Evolutionary conservation across 2,329 filamentous ascomycete genomes (phyloP).

Genomic region (Tolypocladium sp.): DNA sequence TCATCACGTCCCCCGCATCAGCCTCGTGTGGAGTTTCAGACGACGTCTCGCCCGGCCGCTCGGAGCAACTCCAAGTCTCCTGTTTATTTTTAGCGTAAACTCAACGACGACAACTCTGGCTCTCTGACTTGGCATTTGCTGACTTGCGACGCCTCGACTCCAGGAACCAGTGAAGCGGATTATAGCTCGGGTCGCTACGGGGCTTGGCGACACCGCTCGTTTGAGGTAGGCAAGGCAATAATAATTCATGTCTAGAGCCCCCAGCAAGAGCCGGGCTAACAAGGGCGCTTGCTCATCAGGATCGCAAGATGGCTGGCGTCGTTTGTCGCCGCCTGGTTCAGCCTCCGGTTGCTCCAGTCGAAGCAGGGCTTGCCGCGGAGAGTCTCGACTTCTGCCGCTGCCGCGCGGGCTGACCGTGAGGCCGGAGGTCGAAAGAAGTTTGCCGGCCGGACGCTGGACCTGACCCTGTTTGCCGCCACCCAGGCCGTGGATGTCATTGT

Average conservation of each 20-base stretch:
- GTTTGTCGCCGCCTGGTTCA: constrained; percentile 49
- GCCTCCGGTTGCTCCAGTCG: constrained; percentile 48
- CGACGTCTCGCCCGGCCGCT: not conserved
- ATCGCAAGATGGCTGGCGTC: constrained; percentile 48
- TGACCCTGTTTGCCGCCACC: constrained; percentile 69
- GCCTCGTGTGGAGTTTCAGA: not conserved
- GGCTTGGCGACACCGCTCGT: constrained; percentile 14
- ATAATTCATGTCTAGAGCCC: no score
- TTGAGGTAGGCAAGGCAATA: constrained; percentile 12
- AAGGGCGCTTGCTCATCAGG: constrained; percentile 20
- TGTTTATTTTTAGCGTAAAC: not conserved
- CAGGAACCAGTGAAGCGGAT: constrained; percentile 21
- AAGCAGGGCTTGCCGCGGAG: constrained; percentile 26
- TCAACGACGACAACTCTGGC: not conserved
- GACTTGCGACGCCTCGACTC: constrained; percentile 6
- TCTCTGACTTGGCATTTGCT: not conserved
- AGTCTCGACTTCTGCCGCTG: constrained; percentile 9
- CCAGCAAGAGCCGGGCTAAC: constrained; percentile 2
- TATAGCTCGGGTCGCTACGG: constrained; percentile 13
- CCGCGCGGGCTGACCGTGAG: not conserved
- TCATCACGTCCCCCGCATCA: not conserved
- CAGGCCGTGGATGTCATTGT: constrained; percentile 65
- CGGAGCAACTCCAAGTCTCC: not conserved
- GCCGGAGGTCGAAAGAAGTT: constrained; percentile 11
- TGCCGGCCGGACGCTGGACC: constrained; percentile 69